Evolutionary conservation across 495 filamentous ascomycete genomes (phyloP).

Genomic region (Rhizodiscina lignyota): DNA sequence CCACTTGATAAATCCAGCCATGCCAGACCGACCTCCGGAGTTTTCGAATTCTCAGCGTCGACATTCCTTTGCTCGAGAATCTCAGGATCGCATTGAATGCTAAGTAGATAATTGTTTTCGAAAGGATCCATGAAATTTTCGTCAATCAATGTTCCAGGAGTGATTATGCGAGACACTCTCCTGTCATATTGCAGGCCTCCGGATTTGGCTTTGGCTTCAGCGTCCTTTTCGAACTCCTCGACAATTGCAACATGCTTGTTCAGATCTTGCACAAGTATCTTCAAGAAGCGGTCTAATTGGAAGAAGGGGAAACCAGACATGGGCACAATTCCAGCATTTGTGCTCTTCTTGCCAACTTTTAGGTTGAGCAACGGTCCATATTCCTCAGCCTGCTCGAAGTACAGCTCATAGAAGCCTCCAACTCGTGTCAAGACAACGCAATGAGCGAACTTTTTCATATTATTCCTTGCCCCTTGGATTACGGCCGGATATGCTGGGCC

Average conservation of each 20-base stretch:
- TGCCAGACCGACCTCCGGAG: constrained; percentile 55
- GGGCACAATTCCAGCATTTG: constrained; percentile 52
- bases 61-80: constrained; percentile 9
- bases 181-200: constrained; percentile 72
- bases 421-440: constrained; percentile 83
- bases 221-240: constrained; percentile 68
- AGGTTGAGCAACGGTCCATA: constrained; percentile 72
- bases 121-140: constrained; percentile 92
- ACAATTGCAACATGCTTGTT: constrained; percentile 83
- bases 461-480: constrained; percentile 72
- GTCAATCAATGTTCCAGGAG: constrained; percentile 88
- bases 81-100: constrained; percentile 38
- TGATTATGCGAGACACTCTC: constrained; percentile 70
- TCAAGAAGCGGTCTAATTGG: constrained; percentile 81
- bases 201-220: constrained; percentile 46
- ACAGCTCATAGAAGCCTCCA: constrained; percentile 92
- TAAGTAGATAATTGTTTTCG: constrained; percentile 80
- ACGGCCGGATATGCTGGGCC: constrained; percentile 66
- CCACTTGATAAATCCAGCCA: constrained; percentile 95
- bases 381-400: constrained; percentile 85
- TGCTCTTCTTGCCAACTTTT: constrained; percentile 72
- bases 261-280: constrained; percentile 79
- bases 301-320: constrained; percentile 94
- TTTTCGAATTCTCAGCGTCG: constrained; percentile 17
- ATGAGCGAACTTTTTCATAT: constrained; percentile 79